A percentile compares a stretch with the other conserved stretches of the same genome.
phyloP scores from a whole-genome alignment of 2,329 filamentous ascomycete genomes.

The Colletotrichum orbiculare region DNA sequence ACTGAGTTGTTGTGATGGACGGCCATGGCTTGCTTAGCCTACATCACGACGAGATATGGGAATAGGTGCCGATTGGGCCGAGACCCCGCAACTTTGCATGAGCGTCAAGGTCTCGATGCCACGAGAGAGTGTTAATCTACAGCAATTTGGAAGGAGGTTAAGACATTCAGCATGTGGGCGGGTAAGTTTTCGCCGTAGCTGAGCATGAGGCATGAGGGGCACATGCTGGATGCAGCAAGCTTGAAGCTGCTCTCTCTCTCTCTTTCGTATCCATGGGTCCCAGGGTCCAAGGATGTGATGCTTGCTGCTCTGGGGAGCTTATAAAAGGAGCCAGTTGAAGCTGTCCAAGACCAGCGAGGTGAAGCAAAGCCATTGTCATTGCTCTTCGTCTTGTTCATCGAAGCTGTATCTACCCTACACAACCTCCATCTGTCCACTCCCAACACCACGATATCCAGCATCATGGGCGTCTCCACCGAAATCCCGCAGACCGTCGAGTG shows the following conservation, averaged over 20 bases:
- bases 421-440: background rate
- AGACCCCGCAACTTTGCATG: conserved; percentile 34
- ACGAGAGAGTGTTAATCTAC: conserved; percentile 16
- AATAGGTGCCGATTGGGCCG: conserved; percentile 33
- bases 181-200: conserved; percentile 13
- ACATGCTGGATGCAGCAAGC: background rate
- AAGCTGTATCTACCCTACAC: background rate
- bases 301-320: background rate
- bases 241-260: no score
- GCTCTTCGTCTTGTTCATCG: background rate
- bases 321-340: conserved; percentile 25
- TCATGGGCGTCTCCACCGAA: conserved; percentile 34
- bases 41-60: conserved; percentile 24
- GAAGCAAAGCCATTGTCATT: background rate
- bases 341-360: background rate
- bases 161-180: conserved; percentile 15
- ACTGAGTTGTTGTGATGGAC: background rate
- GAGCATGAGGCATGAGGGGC: conserved; percentile 19
- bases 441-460: conserved; percentile 1
- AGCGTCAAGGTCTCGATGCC: conserved; percentile 17
- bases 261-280: conserved; percentile 20
- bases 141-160: conserved; percentile 35
- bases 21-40: conserved; percentile 6
- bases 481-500: conserved; percentile 57
- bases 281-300: background rate